Conservation (phyloP, 2,329 filamentous ascomycete species). For the Didymella sp. region DNA sequence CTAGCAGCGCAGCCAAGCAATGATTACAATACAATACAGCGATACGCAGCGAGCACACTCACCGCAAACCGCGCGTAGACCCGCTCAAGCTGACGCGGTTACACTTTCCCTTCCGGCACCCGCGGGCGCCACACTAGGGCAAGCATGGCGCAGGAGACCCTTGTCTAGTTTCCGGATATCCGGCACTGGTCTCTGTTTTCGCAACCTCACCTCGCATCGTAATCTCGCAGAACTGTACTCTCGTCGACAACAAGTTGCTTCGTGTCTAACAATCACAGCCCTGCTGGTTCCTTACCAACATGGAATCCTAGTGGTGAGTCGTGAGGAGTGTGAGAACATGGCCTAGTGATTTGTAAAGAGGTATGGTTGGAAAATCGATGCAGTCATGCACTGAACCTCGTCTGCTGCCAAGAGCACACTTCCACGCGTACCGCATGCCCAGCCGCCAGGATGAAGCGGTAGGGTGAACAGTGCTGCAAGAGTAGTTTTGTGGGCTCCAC, state of each 20-base stretch:
- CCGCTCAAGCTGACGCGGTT: neutral
- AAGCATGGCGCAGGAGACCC: conserved; percentile 8
- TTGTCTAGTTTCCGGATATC: conserved; percentile 8
- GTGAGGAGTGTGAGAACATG: no score
- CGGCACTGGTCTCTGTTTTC: conserved; percentile 9
- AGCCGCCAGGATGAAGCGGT: conserved; percentile 14
- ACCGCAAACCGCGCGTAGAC: conserved; percentile 3
- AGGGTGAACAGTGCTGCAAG: conserved; percentile 1
- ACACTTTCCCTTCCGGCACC: conserved; percentile 10
- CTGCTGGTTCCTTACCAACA: no score
- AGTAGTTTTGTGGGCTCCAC: conserved; percentile 11
- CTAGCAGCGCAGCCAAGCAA: conserved; percentile 3
- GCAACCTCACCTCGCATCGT: conserved; percentile 18
- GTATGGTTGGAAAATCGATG: no score
- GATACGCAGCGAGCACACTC: conserved; percentile 1
- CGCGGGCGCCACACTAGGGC: conserved; percentile 12
- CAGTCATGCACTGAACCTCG: conserved; percentile 14
- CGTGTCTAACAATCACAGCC: neutral
- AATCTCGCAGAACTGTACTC: neutral
- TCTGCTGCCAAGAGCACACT: conserved; percentile 8
- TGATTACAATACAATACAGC: neutral
- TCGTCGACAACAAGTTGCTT: no score
- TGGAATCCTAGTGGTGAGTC: no score
- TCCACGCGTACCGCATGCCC: conserved; percentile 25
- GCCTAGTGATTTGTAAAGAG: no score